phyloP scores from a whole-genome alignment of 2,329 filamentous ascomycete species.

The Alternaria alternata region DNA sequence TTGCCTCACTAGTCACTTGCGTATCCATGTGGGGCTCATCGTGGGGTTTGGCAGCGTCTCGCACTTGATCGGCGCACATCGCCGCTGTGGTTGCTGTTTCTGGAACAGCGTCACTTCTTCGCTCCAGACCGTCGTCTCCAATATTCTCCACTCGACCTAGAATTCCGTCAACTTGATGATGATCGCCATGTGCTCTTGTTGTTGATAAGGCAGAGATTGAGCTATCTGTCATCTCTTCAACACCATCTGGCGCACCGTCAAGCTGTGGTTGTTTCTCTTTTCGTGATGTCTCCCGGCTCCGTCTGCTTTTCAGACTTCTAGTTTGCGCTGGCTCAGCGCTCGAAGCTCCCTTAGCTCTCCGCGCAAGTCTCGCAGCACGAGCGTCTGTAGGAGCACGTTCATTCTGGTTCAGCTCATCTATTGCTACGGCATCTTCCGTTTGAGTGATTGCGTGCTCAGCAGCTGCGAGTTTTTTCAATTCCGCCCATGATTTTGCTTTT shows the following conservation, averaged over 20 bases:
- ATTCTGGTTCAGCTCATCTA: neutral
- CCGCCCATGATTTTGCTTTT: constrained; percentile 1
- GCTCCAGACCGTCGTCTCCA: neutral
- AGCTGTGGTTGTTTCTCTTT: constrained; percentile 1
- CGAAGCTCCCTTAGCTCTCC: constrained; percentile 11
- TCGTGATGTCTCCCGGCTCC: neutral
- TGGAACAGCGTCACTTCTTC: constrained; percentile 5
- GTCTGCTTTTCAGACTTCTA: neutral
- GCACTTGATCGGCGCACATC: constrained; percentile 5
- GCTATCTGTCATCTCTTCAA: neutral
- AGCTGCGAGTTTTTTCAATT: neutral
- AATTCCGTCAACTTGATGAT: neutral
- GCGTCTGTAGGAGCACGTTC: constrained; percentile 3
- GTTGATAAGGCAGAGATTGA: neutral
- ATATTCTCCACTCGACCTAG: neutral
- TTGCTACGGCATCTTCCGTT: neutral
- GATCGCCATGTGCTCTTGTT: neutral
- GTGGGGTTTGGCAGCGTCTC: neutral
- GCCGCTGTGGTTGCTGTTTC: constrained; percentile 4
- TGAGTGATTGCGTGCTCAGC: neutral
- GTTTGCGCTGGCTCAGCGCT: neutral
- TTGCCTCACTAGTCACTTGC: constrained; percentile 1
- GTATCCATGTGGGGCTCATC: constrained; percentile 5
- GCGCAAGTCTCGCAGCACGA: constrained; percentile 16
- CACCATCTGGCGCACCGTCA: neutral